phyloP scores from a whole-genome alignment of 257 asterid species.

The Solanum chmielewskii region DNA sequence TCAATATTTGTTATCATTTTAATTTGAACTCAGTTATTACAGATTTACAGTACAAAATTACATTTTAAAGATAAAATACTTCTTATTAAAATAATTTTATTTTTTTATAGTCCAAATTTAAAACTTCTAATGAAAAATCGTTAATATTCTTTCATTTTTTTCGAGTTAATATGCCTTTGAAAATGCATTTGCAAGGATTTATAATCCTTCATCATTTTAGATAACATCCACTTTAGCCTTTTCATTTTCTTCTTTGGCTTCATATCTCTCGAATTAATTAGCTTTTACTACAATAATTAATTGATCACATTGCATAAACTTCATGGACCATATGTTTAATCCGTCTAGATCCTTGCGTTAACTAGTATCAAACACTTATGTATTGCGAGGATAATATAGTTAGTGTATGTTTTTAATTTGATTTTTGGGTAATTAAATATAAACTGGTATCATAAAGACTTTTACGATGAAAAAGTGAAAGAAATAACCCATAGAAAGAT shows the following conservation, averaged over 20 bases:
- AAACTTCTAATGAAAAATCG: too few relatives aligned
- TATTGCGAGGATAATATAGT: background rate
- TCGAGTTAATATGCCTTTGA: background rate
- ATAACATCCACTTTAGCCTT: conserved; percentile 15
- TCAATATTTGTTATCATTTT: background rate
- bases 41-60: background rate
- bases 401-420: background rate
- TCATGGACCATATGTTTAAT: background rate
- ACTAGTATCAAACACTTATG: background rate
- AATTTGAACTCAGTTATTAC: background rate
- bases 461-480: too few relatives aligned
- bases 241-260: conserved; percentile 32
- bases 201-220: conserved; percentile 19
- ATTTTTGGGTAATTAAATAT: too few relatives aligned
- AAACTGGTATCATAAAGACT: too few relatives aligned
- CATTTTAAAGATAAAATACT: too few relatives aligned
- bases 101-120: fast-evolving
- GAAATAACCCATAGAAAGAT: too few relatives aligned
- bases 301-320: background rate
- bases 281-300: background rate
- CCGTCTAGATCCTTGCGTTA: background rate
- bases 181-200: conserved; percentile 19
- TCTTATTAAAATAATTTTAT: too few relatives aligned
- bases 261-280: conserved; percentile 13
- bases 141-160: background rate